Conservation (phyloP, 805 yeast species). For the Zygoascus ofunaensis region DNA sequence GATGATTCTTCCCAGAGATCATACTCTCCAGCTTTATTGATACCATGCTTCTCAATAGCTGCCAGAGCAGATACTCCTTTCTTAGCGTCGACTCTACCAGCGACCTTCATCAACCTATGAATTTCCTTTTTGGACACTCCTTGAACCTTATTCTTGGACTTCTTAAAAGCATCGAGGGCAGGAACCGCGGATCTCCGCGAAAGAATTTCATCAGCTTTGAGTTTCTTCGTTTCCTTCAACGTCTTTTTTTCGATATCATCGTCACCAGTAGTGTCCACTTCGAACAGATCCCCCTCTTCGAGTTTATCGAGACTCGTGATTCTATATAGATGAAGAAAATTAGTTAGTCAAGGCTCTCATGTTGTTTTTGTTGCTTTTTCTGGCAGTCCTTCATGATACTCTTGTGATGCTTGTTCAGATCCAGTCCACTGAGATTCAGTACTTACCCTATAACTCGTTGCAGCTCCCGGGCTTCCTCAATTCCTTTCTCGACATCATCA, state of each 20-base stretch:
- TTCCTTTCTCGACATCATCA: slow-evolving; percentile 61
- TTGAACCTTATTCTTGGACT: slow-evolving; percentile 38
- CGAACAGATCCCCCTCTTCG: slow-evolving; percentile 42
- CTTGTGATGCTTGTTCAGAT: slow-evolving; percentile 19
- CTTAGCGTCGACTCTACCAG: slow-evolving; percentile 59
- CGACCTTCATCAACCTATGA: slow-evolving; percentile 56
- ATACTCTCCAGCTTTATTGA: slow-evolving; percentile 39
- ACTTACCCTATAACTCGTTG: slow-evolving; percentile 32
- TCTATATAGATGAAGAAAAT: slow-evolving; percentile 6
- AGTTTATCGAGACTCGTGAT: slow-evolving; percentile 8
- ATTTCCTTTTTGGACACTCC: slow-evolving; percentile 59
- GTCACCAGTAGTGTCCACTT: slow-evolving; percentile 62
- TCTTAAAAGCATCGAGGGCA: slow-evolving; percentile 39
- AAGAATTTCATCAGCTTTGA: slow-evolving; percentile 63
- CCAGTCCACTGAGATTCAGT: too few relatives aligned
- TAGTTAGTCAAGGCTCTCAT: background rate
- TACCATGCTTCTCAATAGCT: slow-evolving; percentile 55
- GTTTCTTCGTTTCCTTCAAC: slow-evolving; percentile 33
- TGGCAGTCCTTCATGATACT: background rate
- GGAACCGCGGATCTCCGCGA: slow-evolving; percentile 71
- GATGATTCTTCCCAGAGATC: slow-evolving; percentile 63
- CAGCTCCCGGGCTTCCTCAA: slow-evolving; percentile 62
- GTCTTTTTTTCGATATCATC: slow-evolving; percentile 33
- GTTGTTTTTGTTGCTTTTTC: too few relatives aligned
- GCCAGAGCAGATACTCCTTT: slow-evolving; percentile 40